Evolutionary conservation across 768 basidiomycete genomes (phyloP).

Genomic region (Clitopilus passeckerianus): DNA sequence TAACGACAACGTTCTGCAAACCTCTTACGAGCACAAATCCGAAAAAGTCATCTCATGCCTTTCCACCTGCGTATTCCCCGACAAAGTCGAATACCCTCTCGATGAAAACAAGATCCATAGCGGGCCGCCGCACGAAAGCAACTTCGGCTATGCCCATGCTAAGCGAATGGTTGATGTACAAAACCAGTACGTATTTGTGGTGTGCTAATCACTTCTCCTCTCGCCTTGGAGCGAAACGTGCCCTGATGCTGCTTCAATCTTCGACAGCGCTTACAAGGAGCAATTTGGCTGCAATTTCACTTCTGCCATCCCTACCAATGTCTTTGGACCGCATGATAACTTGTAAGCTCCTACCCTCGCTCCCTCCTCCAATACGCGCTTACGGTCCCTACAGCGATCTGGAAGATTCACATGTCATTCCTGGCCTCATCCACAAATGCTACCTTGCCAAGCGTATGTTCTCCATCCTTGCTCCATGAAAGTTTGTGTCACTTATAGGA

Average conservation of each 20-base stretch:
- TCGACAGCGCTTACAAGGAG: constrained; percentile 86
- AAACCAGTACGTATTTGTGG: constrained; percentile 63
- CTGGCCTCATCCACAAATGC: constrained; percentile 90
- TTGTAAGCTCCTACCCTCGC: constrained; percentile 47
- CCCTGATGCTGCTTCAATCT: background rate
- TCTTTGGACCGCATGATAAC: constrained; percentile 95
- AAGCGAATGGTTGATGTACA: constrained; percentile 95
- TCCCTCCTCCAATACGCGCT: background rate
- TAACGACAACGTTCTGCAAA: constrained; percentile 90
- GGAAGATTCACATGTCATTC: constrained; percentile 91
- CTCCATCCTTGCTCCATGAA: background rate
- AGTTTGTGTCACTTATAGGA: constrained; percentile 2
- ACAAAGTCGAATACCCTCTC: constrained; percentile 90
- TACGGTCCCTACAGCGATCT: constrained; percentile 52
- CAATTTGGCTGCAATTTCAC: constrained; percentile 95
- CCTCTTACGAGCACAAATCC: constrained; percentile 57
- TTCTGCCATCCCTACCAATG: constrained; percentile 94
- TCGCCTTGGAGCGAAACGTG: background rate
- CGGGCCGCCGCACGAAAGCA: constrained; percentile 89
- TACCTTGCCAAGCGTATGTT: constrained; percentile 79
- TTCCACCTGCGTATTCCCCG: constrained; percentile 96
- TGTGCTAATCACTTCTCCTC: background rate
- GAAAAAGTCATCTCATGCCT: constrained; percentile 90
- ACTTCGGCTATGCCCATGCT: constrained; percentile 96
- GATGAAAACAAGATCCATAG: constrained; percentile 90